Percentiles rank a stretch among this genome's conserved stretches.
These are phyloP conservation scores for Zelonia costaricensis DNA, from an alignment of 208 protist species.

Conservation along the genomic window DNA sequence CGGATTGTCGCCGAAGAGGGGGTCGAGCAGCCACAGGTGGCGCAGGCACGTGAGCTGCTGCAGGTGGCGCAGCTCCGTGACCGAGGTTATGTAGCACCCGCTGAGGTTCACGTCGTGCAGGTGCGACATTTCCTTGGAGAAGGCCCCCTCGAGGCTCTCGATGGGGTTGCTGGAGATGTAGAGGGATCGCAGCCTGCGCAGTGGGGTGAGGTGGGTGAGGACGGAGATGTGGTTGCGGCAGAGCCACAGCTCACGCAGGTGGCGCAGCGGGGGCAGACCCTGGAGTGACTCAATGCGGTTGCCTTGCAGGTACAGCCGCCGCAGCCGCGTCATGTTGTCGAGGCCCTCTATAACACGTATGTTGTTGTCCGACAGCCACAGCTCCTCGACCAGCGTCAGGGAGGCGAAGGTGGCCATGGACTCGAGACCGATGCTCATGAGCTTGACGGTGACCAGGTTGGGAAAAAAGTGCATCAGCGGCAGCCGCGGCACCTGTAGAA, in stretches of 20 bases:
- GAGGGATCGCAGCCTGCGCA: constrained; percentile 70
- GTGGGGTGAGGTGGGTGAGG: constrained; percentile 46
- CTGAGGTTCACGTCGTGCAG: constrained; percentile 92
- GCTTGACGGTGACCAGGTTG: constrained; percentile 70
- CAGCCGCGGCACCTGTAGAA: constrained; percentile 65
- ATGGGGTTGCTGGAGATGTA: constrained; percentile 88
- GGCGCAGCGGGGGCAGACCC: constrained; percentile 64
- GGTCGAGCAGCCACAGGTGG: constrained; percentile 81
- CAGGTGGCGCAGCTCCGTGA: constrained; percentile 88
- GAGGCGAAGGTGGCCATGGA: constrained; percentile 68
- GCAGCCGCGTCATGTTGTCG: constrained; percentile 68
- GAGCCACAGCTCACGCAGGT: constrained; percentile 80
- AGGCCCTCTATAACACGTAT: constrained; percentile 76
- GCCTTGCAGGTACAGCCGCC: constrained; percentile 75
- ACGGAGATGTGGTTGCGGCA: constrained; percentile 65
- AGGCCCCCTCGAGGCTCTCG: constrained; percentile 44
- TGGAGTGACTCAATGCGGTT: constrained; percentile 87
- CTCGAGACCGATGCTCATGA: constrained; percentile 74
- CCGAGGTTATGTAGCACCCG: constrained; percentile 80
- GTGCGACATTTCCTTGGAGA: constrained; percentile 38
- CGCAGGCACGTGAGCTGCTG: constrained; percentile 62
- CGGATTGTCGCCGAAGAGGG: constrained; percentile 92
- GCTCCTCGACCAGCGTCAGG: constrained; percentile 76
- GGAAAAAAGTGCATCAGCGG: constrained; percentile 72
- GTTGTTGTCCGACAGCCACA: constrained; percentile 92